Evolutionary conservation across 106 monocot genomes (phyloP).

Genomic region (Dendrobium officinale): DNA sequence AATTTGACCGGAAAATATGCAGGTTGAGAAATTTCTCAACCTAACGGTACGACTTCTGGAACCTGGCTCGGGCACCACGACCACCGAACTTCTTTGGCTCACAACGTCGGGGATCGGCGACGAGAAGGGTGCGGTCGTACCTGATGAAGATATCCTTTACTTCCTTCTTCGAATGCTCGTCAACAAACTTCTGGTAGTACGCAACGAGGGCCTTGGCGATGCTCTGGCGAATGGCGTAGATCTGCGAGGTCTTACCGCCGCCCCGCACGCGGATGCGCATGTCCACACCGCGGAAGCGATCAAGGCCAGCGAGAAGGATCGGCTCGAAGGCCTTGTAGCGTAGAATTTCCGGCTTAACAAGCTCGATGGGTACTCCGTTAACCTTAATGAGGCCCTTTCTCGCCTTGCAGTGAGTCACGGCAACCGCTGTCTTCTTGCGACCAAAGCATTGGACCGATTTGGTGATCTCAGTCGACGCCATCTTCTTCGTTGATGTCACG

Average conservation of each 20-base stretch:
- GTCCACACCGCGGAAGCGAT: constrained; percentile 14
- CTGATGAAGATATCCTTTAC: constrained; percentile 12
- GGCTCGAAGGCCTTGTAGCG: constrained; percentile 23
- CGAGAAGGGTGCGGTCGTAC: constrained; percentile 14
- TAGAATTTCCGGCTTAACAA: constrained; percentile 17
- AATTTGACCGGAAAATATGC: no score
- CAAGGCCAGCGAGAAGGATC: constrained; percentile 11
- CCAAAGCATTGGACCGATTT: constrained; percentile 17
- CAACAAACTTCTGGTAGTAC: constrained; percentile 18
- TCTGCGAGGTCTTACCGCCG: constrained; percentile 16
- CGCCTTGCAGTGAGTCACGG: constrained; percentile 14
- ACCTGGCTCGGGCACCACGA: constrained; percentile 16
- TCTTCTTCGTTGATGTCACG: no score
- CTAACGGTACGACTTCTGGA: constrained; percentile 21
- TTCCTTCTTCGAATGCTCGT: constrained; percentile 15
- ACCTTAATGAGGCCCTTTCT: constrained; percentile 16
- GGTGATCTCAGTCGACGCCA: background rate
- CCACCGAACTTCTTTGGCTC: constrained; percentile 24
- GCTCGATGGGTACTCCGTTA: constrained; percentile 16
- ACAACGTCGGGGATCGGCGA: constrained; percentile 15
- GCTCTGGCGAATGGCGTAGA: constrained; percentile 17
- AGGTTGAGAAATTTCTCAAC: no score
- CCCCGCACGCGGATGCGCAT: constrained; percentile 14
- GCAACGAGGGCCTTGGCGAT: constrained; percentile 22
- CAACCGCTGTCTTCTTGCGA: constrained; percentile 19